Base-by-base conservation (phyloP, 495 filamentous ascomycete genomes). In the Podospora pseudopauciseta region DNA sequence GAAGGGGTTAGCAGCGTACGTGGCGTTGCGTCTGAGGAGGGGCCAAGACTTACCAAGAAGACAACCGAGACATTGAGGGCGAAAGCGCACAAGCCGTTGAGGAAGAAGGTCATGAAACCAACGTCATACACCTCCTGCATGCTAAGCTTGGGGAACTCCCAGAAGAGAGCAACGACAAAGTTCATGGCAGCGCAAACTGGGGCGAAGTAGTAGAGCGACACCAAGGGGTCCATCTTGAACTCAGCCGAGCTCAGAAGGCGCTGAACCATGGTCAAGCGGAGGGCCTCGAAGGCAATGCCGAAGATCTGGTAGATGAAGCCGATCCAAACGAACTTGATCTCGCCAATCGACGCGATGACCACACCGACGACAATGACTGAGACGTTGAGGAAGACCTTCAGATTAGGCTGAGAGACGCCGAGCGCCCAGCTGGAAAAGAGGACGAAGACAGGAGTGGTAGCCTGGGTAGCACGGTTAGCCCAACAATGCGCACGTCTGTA, bases 171-270 rank as follows among this genome's bases (percentile, higher is more conserved):
- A 55, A 93, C 90, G 20, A 87, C 68, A 74, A 87, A 86, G 82
- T 97, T 97, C 90, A 97, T 96, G 72, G 88, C 83, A 65, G 93
- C 92, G 81, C 93, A 97, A 71, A 94, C 89, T 6, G 93, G 93
- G 11, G 94, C 93, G 73, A 94, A 97, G 85, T 97, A 97, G 87
- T 97, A 97, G 13, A 97, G 86, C 7, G 94, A 97, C 49, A 97
- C 93, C 54, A 97, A 86, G 63, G 93, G 93, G 78, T 97, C 93
- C 93, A 97, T 97, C 89, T 96, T 97, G 87, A 88, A 96, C 82
- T 96, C 93, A 63, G 91, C 84, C 13, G 90, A 92, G 86, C 89
- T 93, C 65, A 97, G 87, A 61, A 97, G 85, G 57, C 88, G 88
- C 83, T 97, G 90, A 58, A 97, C 92, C 90, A 97, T 89, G 79